Percentiles rank a stretch among this genome's conserved stretches.
Conservation (phyloP, 208 protist genomes). For the Trypanosoma mega region DNA sequence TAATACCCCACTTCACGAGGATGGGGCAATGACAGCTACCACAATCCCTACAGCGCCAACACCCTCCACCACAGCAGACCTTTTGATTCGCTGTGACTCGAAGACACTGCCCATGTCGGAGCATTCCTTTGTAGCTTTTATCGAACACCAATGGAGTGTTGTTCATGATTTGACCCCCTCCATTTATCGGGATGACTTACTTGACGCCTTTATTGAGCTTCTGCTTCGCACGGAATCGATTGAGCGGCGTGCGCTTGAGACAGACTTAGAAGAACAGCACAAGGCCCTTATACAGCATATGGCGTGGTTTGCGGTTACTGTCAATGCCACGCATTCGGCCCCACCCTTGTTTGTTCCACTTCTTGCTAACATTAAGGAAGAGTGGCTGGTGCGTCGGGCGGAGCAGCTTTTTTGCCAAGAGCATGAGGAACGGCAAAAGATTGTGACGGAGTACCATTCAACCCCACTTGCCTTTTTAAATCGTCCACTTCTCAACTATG, state of each 20-base stretch:
- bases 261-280: conserved; percentile 35
- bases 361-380: conserved; percentile 45
- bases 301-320: conserved; percentile 16
- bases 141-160: background rate
- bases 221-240: conserved; percentile 62
- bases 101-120: no score
- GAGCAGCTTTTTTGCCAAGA: conserved; percentile 60
- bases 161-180: background rate
- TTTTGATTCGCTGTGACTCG: no score
- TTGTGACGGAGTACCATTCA: conserved; percentile 56
- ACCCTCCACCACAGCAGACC: no score
- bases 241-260: conserved; percentile 53
- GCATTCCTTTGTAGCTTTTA: background rate
- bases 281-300: conserved; percentile 31
- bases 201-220: conserved; percentile 46
- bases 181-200: conserved; percentile 6
- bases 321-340: conserved; percentile 26
- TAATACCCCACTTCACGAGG: no score
- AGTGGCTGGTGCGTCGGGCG: conserved; percentile 38
- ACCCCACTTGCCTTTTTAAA: conserved; percentile 58
- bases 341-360: conserved; percentile 60
- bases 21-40: no score
- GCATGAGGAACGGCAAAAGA: conserved; percentile 37
- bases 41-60: no score
- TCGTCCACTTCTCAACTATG: conserved; percentile 46